These are phyloP conservation scores for Phytopythium vexans DNA, from an alignment of 352 stramenopile genomes.

Conservation along the genomic window DNA sequence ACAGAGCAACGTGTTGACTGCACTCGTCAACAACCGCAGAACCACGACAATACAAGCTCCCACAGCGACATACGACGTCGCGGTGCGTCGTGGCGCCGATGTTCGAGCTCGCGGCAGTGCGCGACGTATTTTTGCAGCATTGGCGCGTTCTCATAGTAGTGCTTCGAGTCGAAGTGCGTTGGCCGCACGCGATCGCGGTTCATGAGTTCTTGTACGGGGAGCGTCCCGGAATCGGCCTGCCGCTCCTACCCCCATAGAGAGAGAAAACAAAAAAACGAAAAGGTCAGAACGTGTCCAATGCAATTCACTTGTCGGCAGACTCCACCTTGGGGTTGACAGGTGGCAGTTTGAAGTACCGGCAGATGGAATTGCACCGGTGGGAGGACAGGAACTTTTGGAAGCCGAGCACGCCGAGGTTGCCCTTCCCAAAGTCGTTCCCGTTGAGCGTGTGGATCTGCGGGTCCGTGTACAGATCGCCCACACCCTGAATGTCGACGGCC, in stretches of 20 bases:
- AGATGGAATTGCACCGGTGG: constrained; percentile 88
- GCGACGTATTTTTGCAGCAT: constrained; percentile 87
- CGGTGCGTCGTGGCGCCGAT: constrained; percentile 13
- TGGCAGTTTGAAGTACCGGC: constrained; percentile 81
- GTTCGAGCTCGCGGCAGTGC: constrained; percentile 60
- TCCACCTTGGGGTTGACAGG: constrained; percentile 69
- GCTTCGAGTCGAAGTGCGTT: constrained; percentile 77
- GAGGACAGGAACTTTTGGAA: constrained; percentile 88
- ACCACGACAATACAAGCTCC: constrained; percentile 1
- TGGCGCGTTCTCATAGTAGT: constrained; percentile 84
- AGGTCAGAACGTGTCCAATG: background rate
- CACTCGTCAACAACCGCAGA: constrained; percentile 16
- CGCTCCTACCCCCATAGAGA: constrained; percentile 22
- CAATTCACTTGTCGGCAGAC: background rate
- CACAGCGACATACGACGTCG: constrained; percentile 11
- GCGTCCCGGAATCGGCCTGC: constrained; percentile 66
- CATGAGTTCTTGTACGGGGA: constrained; percentile 82
- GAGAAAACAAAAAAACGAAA: background rate
- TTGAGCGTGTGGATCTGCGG: constrained; percentile 90
- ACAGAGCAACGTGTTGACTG: constrained; percentile 18
- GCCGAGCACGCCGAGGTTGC: constrained; percentile 76
- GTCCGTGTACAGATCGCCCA: constrained; percentile 96
- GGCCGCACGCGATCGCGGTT: constrained; percentile 64
- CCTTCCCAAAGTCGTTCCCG: constrained; percentile 85
- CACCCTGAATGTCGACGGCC: constrained; percentile 94